Conservation (phyloP, 805 yeast species). For the Saturnispora besseyi region DNA sequence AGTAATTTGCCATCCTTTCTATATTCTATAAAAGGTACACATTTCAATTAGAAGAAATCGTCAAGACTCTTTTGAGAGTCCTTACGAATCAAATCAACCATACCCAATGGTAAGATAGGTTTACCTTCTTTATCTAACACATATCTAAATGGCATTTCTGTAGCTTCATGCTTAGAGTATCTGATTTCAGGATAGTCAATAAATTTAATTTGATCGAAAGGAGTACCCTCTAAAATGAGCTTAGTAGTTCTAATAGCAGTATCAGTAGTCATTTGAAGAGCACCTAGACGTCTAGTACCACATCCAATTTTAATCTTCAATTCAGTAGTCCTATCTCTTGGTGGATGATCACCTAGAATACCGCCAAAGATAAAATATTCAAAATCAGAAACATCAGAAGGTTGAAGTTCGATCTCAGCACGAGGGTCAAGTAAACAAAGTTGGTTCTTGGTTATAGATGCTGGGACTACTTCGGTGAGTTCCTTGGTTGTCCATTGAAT, state of each 20-base stretch:
- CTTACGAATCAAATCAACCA: constrained; percentile 74
- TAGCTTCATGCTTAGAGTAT: constrained; percentile 79
- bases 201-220: constrained; percentile 68
- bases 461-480: constrained; percentile 34
- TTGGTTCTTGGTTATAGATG: constrained; percentile 27
- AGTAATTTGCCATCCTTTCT: too few species aligned
- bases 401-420: constrained; percentile 64
- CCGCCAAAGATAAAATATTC: constrained; percentile 96
- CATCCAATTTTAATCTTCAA: constrained; percentile 73
- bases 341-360: constrained; percentile 88
- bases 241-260: constrained; percentile 94
- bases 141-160: constrained; percentile 97
- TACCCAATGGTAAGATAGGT: constrained; percentile 88
- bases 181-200: constrained; percentile 92
- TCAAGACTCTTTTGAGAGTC: constrained; percentile 81
- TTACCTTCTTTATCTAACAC: constrained; percentile 51
- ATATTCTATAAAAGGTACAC: too few species aligned
- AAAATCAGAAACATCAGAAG: constrained; percentile 55
- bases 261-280: constrained; percentile 93
- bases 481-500: constrained; percentile 79
- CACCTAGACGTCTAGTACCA: constrained; percentile 79
- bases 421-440: constrained; percentile 88
- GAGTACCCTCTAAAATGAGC: constrained; percentile 50
- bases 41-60: constrained; percentile 38
- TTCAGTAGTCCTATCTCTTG: constrained; percentile 89